Evolutionary conservation across 2,329 filamentous ascomycete species (phyloP).

Genomic region (Aspergillaceae sp.): DNA sequence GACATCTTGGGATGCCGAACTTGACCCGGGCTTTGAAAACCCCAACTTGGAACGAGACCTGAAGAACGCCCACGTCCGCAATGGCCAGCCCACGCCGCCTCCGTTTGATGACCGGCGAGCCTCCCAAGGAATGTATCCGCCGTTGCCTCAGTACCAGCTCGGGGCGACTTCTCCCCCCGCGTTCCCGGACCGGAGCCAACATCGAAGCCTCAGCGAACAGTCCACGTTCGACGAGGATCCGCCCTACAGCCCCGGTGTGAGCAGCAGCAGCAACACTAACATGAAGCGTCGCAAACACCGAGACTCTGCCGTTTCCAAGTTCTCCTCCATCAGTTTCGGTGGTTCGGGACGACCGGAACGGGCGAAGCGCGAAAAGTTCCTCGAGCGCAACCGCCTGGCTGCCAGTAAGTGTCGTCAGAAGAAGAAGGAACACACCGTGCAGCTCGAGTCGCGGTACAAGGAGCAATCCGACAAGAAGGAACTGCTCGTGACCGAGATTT

Average conservation of each 20-base stretch:
- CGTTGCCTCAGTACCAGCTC: slow-evolving; percentile 5
- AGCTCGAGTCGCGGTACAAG: slow-evolving; percentile 38
- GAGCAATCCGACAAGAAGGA: slow-evolving; percentile 28
- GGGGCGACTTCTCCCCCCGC: slow-evolving; percentile 1
- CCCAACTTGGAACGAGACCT: slow-evolving; percentile 22
- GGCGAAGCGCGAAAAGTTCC: slow-evolving; percentile 43
- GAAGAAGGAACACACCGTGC: slow-evolving; percentile 50
- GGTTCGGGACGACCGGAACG: slow-evolving; percentile 20
- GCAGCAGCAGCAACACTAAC: slow-evolving; percentile 5
- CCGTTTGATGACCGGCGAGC: slow-evolving; percentile 20
- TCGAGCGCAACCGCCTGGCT: slow-evolving; percentile 52
- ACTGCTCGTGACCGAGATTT: slow-evolving; percentile 24
- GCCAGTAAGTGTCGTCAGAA: slow-evolving; percentile 56
- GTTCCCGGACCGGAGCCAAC: neutral
- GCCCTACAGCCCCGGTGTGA: neutral
- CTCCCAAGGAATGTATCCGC: neutral
- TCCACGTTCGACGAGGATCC: slow-evolving; percentile 10
- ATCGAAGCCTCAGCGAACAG: slow-evolving; percentile 5
- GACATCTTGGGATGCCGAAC: slow-evolving; percentile 18
- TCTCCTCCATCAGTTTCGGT: slow-evolving; percentile 12
- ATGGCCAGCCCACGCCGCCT: slow-evolving; percentile 31
- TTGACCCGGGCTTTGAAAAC: slow-evolving; percentile 18
- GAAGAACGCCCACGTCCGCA: slow-evolving; percentile 29
- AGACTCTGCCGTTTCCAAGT: slow-evolving; percentile 4
- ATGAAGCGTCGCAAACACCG: slow-evolving; percentile 12